These are phyloP conservation scores for Aspergillus puulaauensis DNA, from an alignment of 2,329 filamentous ascomycete species.

Conservation along the genomic window DNA sequence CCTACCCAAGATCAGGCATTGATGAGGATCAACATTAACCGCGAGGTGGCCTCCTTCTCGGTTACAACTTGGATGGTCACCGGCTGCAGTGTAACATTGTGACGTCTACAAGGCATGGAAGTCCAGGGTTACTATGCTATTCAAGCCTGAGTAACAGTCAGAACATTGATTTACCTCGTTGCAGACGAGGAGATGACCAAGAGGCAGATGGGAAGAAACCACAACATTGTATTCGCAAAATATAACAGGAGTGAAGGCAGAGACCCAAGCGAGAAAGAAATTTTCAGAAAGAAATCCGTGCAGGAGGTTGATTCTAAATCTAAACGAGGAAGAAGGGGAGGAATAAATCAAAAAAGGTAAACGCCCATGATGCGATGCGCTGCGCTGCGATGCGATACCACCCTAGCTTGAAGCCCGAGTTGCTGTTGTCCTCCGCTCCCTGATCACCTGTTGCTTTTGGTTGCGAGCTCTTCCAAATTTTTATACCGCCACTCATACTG, in stretches of 20 bases:
- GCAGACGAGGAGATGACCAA: not conserved
- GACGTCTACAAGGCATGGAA: not conserved
- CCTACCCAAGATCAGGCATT: not conserved
- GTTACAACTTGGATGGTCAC: conserved; percentile 1
- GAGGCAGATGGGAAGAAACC: not conserved
- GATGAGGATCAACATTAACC: not conserved
- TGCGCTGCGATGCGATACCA: conserved; percentile 21
- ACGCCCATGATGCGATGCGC: conserved; percentile 26
- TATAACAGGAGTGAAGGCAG: not conserved
- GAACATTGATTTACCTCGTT: not conserved
- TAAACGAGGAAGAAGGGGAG: not conserved
- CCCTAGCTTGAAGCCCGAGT: not conserved
- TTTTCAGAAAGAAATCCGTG: conserved; percentile 8
- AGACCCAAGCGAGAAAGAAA: not conserved
- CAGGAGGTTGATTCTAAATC: conserved; percentile 16
- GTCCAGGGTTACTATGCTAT: conserved; percentile 4
- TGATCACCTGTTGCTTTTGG: conserved; percentile 19
- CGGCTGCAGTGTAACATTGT: conserved; percentile 9
- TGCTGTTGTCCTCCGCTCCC: not conserved
- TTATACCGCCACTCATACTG: conserved; percentile 38
- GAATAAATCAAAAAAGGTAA: conserved; percentile 7
- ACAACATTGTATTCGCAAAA: not conserved
- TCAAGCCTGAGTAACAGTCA: conserved; percentile 3
- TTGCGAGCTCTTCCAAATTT: conserved; percentile 32
- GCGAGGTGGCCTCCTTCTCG: not conserved